These are phyloP conservation scores for Eremomyces bilateralis DNA, from an alignment of 495 filamentous ascomycete species.

Conservation along the genomic window DNA sequence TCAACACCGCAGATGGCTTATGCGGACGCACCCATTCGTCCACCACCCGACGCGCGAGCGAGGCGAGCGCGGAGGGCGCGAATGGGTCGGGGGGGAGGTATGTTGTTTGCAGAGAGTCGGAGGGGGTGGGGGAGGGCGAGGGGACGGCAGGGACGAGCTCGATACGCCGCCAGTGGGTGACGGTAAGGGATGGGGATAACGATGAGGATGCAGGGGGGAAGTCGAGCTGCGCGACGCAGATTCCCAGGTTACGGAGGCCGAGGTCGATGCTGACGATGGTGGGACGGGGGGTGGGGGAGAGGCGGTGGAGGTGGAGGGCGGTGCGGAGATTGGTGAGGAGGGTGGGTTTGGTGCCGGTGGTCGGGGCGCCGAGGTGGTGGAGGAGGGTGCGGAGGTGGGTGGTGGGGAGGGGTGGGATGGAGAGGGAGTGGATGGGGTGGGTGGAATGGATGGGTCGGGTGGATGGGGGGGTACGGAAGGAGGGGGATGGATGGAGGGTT, in stretches of 20 bases:
- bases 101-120: background rate
- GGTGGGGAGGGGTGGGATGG: no score
- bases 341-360: background rate
- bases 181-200: conserved; percentile 2
- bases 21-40: conserved; percentile 25
- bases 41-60: conserved; percentile 40
- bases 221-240: conserved; percentile 32
- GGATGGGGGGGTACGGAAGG: no score
- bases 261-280: conserved; percentile 62
- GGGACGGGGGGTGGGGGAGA: background rate
- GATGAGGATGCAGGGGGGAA: conserved; percentile 1
- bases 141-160: background rate
- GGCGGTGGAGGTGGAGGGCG: background rate
- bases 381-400: background rate
- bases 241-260: conserved; percentile 70
- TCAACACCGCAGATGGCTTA: conserved; percentile 51
- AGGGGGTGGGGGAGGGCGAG: background rate
- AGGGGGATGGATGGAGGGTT: no score
- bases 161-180: conserved; percentile 6
- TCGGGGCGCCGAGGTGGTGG: background rate
- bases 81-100: conserved; percentile 22
- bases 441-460: no score
- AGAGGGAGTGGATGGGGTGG: no score
- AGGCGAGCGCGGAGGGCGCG: conserved; percentile 33
- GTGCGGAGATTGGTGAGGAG: background rate